Evolutionary conservation across 2,329 filamentous ascomycete species (phyloP).

Genomic region (Nothopassalora personata): DNA sequence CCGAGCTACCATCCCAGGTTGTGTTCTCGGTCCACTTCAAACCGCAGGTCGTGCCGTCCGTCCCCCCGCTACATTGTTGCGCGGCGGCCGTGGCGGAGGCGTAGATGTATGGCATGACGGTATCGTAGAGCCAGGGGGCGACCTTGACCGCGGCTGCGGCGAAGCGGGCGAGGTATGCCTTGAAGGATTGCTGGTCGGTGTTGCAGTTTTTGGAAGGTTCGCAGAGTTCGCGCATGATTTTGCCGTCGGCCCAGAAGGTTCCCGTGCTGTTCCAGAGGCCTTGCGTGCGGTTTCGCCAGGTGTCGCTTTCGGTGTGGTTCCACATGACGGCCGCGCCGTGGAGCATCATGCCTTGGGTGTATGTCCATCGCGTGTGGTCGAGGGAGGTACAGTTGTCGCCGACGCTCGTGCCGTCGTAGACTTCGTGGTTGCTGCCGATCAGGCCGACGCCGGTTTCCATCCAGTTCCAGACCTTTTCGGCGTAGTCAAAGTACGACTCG

Average conservation of each 20-base stretch:
- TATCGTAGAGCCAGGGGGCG: slow-evolving; percentile 50
- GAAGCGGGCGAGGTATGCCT: slow-evolving; percentile 41
- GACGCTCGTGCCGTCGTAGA: slow-evolving; percentile 45
- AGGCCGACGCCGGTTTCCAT: slow-evolving; percentile 45
- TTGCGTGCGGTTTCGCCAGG: slow-evolving; percentile 21
- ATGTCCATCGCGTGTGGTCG: slow-evolving; percentile 46
- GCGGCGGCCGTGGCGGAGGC: slow-evolving; percentile 52
- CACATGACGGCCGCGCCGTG: slow-evolving; percentile 42
- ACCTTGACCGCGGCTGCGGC: slow-evolving; percentile 52
- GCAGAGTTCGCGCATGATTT: slow-evolving; percentile 44
- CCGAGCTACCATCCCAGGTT: slow-evolving; percentile 43
- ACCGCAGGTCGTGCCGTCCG: slow-evolving; percentile 42
- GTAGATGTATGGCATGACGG: slow-evolving; percentile 49
- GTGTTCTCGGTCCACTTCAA: slow-evolving; percentile 36
- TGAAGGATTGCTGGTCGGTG: slow-evolving; percentile 39
- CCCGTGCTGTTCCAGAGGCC: slow-evolving; percentile 28
- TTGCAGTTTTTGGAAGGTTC: slow-evolving; percentile 38
- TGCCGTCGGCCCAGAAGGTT: slow-evolving; percentile 38
- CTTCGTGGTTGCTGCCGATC: slow-evolving; percentile 49
- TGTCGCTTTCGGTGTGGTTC: slow-evolving; percentile 17
- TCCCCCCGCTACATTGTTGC: slow-evolving; percentile 47
- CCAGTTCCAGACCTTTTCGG: slow-evolving; percentile 38
- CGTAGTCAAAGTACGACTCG: slow-evolving; percentile 61
- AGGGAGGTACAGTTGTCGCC: slow-evolving; percentile 41
- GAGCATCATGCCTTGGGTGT: slow-evolving; percentile 42